A percentile compares a stretch with the other conserved stretches of the same genome.
Conservation (phyloP, 208 protist species). For the Sergeia podlipaevii region DNA sequence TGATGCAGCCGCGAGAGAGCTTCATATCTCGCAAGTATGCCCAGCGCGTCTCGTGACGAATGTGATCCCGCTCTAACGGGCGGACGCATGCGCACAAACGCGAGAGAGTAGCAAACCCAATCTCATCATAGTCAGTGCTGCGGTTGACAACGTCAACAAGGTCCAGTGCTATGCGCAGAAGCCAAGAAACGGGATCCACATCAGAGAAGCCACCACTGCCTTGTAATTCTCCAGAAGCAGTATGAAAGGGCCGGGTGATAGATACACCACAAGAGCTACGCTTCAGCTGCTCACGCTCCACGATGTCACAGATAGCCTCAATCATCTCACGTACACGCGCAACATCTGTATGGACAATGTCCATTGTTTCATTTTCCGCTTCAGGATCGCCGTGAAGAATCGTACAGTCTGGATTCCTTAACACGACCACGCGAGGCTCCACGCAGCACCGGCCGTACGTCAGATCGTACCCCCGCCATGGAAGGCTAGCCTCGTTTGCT, state of each 20-base stretch:
- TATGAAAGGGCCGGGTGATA: too few species aligned
- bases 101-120: constrained; percentile 54
- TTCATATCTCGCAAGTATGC: constrained; percentile 67
- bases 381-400: constrained; percentile 41
- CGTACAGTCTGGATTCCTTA: constrained; percentile 6
- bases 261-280: too few species aligned
- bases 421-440: constrained; percentile 23
- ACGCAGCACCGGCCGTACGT: constrained; percentile 21
- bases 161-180: constrained; percentile 39
- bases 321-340: constrained; percentile 14
- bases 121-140: constrained; percentile 68
- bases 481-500: constrained; percentile 31
- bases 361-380: constrained; percentile 12
- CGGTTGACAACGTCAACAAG: constrained; percentile 59
- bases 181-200: constrained; percentile 1
- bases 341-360: constrained; percentile 10
- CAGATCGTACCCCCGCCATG: constrained; percentile 61
- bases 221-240: too few species aligned
- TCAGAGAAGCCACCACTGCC: too few species aligned
- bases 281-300: background rate
- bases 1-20: constrained; percentile 40
- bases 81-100: constrained; percentile 51
- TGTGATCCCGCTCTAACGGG: constrained; percentile 38
- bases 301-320: constrained; percentile 16
- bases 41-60: constrained; percentile 60